Conservation (phyloP, 148 eudicot species). For the Cornus suecica region DNA sequence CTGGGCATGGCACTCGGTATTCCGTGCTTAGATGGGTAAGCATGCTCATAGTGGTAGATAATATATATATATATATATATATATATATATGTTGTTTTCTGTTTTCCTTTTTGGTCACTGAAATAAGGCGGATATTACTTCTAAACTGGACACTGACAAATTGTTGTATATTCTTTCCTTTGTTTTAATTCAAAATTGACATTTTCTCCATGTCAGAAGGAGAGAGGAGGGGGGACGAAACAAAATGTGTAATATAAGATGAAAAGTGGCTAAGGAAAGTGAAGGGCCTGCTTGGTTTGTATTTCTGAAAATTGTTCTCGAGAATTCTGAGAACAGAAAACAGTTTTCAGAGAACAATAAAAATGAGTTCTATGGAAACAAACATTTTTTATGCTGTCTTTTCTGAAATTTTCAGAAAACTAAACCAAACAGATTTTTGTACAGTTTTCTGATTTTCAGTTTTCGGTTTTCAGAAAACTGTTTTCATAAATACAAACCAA, state of each 20-base stretch:
- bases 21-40: constrained; percentile 92
- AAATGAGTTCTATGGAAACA: no score
- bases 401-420: no score
- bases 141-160: not conserved
- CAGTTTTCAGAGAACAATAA: no score
- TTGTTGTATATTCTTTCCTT: not conserved
- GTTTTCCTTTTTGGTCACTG: not conserved
- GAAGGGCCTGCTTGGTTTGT: no score
- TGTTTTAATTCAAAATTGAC: not conserved
- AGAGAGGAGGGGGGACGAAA: not conserved
- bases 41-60: constrained; percentile 7
- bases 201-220: no score
- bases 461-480: no score
- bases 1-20: constrained; percentile 76
- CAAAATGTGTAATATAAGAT: not conserved
- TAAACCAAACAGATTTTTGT: no score
- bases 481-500: no score
- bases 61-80: not conserved
- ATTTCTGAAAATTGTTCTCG: no score
- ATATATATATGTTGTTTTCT: not conserved
- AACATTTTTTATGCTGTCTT: no score
- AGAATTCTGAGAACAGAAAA: no score
- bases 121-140: not conserved
- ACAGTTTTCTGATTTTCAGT: no score
- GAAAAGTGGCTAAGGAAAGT: not conserved